Base-by-base conservation (phyloP, 768 basidiomycete species). In the Russula sp. region DNA sequence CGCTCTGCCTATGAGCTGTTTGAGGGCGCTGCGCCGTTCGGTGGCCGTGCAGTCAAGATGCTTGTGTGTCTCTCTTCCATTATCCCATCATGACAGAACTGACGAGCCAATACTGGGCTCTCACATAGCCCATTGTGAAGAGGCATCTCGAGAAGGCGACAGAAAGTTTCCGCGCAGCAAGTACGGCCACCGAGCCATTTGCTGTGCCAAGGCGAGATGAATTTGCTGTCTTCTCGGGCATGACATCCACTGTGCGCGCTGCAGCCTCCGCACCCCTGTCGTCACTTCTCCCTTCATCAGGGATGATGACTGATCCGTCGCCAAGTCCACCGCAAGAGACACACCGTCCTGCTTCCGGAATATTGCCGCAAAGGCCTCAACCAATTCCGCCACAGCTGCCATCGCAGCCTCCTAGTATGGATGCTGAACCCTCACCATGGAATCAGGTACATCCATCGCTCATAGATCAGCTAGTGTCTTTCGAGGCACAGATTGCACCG, bases 201-300 rank as follows among this genome's bases (percentile, higher is more conserved):
- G 75, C 78, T 22, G 76, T 80, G 9, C 81, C 84, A 0, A 65
- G 74, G 13, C 80, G 84, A 59, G 88, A 90, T 70, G 88, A 89
- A 69, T 73, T 91, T 27, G 81, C 83, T 6, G 87, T 90, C 31
- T 90, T 90, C 71, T 83, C 87, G 54, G 89, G 89, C n/a, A 82
- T 84, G 68, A 88, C 84, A 10, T 82, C 87, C 63, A 87, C 82
- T 0, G 76, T 89, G 27, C 75, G 77, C 9, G 84, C 82, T 0
- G 83, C 81, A 61, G 69, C 70, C 48, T 61, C 60, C 5, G 6
- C 52, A 13, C 47, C 60, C 16, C 20, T 1, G 61, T 76, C 6
- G 67, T 66, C 35, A 27, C 16, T 0, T 61, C 70, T 7, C 57
- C 69, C 16, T 68, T 62, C 64, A 10, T 50, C 64, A 57, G 39